Evolutionary conservation across 176 grass and related monocot genomes (phyloP).

Genomic region (Areca catechu): DNA sequence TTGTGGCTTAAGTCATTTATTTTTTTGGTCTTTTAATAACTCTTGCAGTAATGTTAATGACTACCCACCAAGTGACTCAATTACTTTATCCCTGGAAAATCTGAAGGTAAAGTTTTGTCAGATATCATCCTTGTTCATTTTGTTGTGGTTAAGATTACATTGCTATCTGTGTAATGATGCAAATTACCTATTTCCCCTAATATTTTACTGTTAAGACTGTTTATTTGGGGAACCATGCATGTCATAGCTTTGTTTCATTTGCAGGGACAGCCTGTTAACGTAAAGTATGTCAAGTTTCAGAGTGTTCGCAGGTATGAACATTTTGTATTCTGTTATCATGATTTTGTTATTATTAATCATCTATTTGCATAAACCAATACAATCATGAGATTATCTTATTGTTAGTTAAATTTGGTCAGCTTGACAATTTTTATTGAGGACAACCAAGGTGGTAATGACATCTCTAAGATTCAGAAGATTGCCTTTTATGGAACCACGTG

Average conservation of each 20-base stretch:
- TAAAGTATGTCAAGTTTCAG: constrained; percentile 99
- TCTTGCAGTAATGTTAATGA: constrained; percentile 84
- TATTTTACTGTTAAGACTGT: too few relatives aligned
- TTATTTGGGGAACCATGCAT: background rate
- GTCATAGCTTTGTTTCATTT: constrained; percentile 6
- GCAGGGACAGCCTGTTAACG: constrained; percentile 45
- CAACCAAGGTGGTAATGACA: constrained; percentile 77
- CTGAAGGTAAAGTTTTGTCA: constrained; percentile 44
- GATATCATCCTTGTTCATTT: too few relatives aligned
- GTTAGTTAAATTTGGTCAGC: constrained; percentile 30
- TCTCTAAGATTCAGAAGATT: constrained; percentile 90
- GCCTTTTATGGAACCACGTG: constrained; percentile 76
- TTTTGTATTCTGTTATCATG: background rate
- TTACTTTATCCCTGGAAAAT: constrained; percentile 57
- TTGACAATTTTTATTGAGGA: constrained; percentile 96
- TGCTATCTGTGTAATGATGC: too few relatives aligned
- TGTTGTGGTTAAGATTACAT: too few relatives aligned
- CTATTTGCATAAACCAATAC: background rate
- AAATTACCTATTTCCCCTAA: too few relatives aligned
- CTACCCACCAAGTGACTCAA: constrained; percentile 76
- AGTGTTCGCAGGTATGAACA: constrained; percentile 82
- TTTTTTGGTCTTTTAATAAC: background rate
- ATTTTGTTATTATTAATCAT: background rate
- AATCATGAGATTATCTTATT: background rate
- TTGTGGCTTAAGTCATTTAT: background rate